phyloP scores from a whole-genome alignment of 1,284 basidiomycete species.

The Omphalotus olearius region DNA sequence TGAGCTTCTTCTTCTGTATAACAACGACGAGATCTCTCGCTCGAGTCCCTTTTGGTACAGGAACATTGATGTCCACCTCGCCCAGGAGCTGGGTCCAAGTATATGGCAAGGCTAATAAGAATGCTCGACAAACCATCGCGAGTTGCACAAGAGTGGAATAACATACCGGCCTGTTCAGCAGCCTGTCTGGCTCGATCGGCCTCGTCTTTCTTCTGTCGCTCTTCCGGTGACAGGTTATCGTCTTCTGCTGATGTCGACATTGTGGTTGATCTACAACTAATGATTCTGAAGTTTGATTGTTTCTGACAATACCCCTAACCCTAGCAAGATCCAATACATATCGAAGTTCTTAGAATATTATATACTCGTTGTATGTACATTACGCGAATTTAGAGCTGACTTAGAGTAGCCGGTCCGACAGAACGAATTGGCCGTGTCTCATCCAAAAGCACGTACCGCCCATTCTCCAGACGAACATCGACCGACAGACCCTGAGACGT shows the following conservation, averaged over 20 bases:
- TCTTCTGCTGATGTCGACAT: conserved; percentile 44
- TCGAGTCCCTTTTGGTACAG: conserved; percentile 85
- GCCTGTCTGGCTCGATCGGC: conserved; percentile 66
- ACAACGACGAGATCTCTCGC: conserved; percentile 73
- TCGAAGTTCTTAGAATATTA: neutral
- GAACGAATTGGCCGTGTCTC: neutral
- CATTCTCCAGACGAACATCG: conserved; percentile 53
- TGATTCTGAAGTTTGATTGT: too few relatives aligned
- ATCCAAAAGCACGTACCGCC: conserved; percentile 45
- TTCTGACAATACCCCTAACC: neutral
- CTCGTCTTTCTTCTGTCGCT: conserved; percentile 71
- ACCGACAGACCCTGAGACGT: conserved; percentile 52
- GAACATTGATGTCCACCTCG: conserved; percentile 81
- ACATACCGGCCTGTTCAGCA: conserved; percentile 81
- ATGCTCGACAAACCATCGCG: conserved; percentile 16
- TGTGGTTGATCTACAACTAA: neutral
- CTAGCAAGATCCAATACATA: neutral
- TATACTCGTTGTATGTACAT: neutral
- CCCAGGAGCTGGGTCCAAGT: conserved; percentile 88
- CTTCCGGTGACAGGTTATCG: conserved; percentile 71
- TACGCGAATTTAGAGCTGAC: neutral
- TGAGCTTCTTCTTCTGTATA: conserved; percentile 80
- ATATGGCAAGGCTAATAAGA: conserved; percentile 77
- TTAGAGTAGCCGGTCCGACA: neutral
- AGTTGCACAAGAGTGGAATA: conserved; percentile 17